phyloP scores from a whole-genome alignment of 2,329 filamentous ascomycete species.

The Colletotrichum gigasporum region DNA sequence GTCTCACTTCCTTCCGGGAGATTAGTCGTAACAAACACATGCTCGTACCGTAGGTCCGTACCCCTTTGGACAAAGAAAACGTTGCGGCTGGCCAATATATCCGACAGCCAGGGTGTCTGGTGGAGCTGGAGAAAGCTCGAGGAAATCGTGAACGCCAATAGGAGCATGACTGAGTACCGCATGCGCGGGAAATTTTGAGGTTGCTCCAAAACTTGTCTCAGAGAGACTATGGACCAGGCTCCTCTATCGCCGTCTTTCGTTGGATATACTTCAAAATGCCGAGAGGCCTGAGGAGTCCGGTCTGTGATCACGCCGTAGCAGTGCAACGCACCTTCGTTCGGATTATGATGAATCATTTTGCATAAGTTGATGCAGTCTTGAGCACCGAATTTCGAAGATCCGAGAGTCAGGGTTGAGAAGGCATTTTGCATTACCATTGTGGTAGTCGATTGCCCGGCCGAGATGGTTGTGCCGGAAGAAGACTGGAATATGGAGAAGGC shows the following conservation, averaged over 20 bases:
- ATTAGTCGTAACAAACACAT: constrained; percentile 6
- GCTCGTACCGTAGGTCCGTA: background rate
- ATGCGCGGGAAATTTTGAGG: background rate
- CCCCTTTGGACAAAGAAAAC: constrained; percentile 31
- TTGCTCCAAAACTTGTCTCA: constrained; percentile 3
- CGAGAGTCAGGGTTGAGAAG: accelerated
- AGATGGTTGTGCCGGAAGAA: background rate
- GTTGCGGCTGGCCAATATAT: background rate
- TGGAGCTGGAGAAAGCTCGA: constrained; percentile 37
- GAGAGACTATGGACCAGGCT: constrained; percentile 12
- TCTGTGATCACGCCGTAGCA: constrained; percentile 19
- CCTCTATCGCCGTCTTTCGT: background rate
- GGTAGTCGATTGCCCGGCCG: background rate
- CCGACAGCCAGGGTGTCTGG: constrained; percentile 36
- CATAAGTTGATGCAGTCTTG: background rate
- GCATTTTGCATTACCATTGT: background rate
- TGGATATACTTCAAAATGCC: background rate
- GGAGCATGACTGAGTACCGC: constrained; percentile 19
- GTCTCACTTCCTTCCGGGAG: background rate
- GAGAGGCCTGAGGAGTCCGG: background rate
- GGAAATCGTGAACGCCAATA: constrained; percentile 32
- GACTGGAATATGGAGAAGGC: background rate
- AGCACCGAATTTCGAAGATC: accelerated
- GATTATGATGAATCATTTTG: background rate
- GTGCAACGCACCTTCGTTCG: background rate